phyloP scores from a whole-genome alignment of 768 basidiomycete species.

The Polyporus arcularius region DNA sequence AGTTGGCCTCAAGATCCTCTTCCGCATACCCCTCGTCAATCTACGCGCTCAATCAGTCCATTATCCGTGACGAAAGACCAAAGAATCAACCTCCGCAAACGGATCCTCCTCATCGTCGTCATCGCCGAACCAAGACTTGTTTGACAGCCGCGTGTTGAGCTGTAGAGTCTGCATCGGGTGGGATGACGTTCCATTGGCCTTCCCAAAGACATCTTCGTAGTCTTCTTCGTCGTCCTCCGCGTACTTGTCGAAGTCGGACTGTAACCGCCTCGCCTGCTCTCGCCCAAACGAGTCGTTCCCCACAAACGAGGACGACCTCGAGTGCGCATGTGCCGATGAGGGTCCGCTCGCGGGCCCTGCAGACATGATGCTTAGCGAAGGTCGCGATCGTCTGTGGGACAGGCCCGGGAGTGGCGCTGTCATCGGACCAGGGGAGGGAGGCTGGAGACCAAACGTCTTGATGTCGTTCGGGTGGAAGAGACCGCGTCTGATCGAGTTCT shows the following conservation, averaged over 20 bases:
- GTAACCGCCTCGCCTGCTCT: constrained; percentile 58
- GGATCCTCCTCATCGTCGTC: constrained; percentile 94
- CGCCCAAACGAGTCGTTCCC: constrained; percentile 62
- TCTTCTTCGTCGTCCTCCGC: constrained; percentile 88
- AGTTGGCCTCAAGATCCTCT: constrained; percentile 88
- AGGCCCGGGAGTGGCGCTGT: constrained; percentile 69
- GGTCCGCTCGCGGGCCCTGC: constrained; percentile 24
- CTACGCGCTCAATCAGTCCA: constrained; percentile 34
- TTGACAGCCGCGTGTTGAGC: constrained; percentile 83
- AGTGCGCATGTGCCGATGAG: constrained; percentile 41
- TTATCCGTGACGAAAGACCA: background rate
- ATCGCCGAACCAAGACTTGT: constrained; percentile 86
- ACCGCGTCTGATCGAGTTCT: constrained; percentile 69
- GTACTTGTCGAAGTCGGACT: constrained; percentile 80
- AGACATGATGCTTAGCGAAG: constrained; percentile 46
- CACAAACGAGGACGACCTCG: constrained; percentile 50
- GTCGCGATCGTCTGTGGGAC: constrained; percentile 53
- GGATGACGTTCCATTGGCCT: constrained; percentile 61
- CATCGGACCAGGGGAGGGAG: constrained; percentile 55
- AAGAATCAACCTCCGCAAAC: constrained; percentile 76
- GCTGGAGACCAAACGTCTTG: constrained; percentile 65
- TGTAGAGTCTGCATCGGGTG: constrained; percentile 78
- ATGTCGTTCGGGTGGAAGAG: constrained; percentile 91
- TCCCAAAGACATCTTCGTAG: constrained; percentile 94
- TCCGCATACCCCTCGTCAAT: constrained; percentile 94